These are phyloP conservation scores for Phytophthora litchii DNA, from an alignment of 352 stramenopile species.

Conservation along the genomic window DNA sequence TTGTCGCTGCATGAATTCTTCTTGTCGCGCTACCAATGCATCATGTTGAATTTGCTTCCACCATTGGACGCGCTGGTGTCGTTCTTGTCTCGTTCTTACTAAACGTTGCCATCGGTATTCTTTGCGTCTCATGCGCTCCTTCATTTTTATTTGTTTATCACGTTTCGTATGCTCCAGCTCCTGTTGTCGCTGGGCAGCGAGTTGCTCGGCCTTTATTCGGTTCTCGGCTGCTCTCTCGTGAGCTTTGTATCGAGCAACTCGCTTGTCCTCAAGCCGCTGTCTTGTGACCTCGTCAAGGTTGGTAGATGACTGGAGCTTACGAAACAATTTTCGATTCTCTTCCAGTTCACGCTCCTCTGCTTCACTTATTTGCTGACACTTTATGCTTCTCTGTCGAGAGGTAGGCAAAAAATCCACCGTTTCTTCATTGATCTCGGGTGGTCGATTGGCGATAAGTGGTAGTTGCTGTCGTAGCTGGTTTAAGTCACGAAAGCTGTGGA, in stretches of 20 bases:
- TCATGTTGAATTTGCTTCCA: conserved; percentile 22
- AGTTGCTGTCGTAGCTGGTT: conserved; percentile 51
- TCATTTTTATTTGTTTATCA: conserved; percentile 26
- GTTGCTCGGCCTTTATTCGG: conserved; percentile 29
- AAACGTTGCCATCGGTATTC: conserved; percentile 17
- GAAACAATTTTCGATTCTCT: conserved; percentile 43
- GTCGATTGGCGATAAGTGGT: conserved; percentile 31
- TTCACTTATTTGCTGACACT: conserved; percentile 14
- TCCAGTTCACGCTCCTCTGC: conserved; percentile 16
- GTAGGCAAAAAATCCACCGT: background rate
- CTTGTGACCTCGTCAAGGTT: conserved; percentile 44
- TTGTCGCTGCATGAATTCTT: conserved; percentile 29
- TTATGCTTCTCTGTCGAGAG: conserved; percentile 9
- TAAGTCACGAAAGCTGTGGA: conserved; percentile 49
- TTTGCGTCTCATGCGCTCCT: conserved; percentile 23
- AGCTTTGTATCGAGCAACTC: conserved; percentile 29
- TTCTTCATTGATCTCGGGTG: conserved; percentile 14
- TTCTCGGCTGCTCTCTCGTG: conserved; percentile 43
- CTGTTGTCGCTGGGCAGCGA: conserved; percentile 18
- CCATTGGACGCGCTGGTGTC: conserved; percentile 28
- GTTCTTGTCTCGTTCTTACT: conserved; percentile 20
- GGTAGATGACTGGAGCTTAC: conserved; percentile 40
- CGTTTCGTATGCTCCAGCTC: conserved; percentile 12
- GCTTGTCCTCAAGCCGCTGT: conserved; percentile 39
- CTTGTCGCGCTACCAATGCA: conserved; percentile 16